Evolutionary conservation across 1,284 basidiomycete species (phyloP), one percentile per base, ranked within the genome.

Genomic region (Polyporus tsugae): DNA sequence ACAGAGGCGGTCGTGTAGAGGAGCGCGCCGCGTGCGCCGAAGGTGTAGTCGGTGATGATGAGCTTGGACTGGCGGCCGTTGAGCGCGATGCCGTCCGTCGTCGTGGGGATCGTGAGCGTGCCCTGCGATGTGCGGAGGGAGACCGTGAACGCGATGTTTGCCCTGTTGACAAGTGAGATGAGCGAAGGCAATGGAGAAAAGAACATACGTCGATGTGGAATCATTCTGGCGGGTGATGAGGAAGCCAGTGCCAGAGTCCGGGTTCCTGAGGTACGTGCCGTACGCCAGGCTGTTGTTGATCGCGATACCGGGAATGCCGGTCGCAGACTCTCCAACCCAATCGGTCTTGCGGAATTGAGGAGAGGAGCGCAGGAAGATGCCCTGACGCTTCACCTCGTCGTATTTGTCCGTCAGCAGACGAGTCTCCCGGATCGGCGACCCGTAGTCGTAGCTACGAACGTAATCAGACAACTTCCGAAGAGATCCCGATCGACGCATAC

Each of bases 331-430:
- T 2, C 88, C 89, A 22, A 94, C 80, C 85, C 88, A 87, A 71
- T 93, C 86, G 0, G 93, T 94, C 79, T 93, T 92, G 78, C 88
- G 88, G 75, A 95, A 92, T 57, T 90, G 88, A 0, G 88, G 89
- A 6, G 91, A 90, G 73, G 88, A 91, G 41, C 92, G 89, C 38
- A 94, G 78, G 82, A 95, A 95, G 1, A 94, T 76, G 9, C 86
- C 90, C 76, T 94, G 88, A 19, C 88, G 84, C 76, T 95, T 94
- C 46, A 95, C 81, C 73, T 94, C 93, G 60, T 88, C 83, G 76
- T 86, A 92, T 77, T 94, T 95, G 13, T 85, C 75, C 0, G 87
- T 89, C 22, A 94, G 77, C 25, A 85, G 84, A 38, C 93, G 85
- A n/a, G 84, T 87, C 80, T 95, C 93, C 35, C 86, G 80, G 63